Conservation (phyloP, 2,329 filamentous ascomycete species). For the Sporothrix luriei region DNA sequence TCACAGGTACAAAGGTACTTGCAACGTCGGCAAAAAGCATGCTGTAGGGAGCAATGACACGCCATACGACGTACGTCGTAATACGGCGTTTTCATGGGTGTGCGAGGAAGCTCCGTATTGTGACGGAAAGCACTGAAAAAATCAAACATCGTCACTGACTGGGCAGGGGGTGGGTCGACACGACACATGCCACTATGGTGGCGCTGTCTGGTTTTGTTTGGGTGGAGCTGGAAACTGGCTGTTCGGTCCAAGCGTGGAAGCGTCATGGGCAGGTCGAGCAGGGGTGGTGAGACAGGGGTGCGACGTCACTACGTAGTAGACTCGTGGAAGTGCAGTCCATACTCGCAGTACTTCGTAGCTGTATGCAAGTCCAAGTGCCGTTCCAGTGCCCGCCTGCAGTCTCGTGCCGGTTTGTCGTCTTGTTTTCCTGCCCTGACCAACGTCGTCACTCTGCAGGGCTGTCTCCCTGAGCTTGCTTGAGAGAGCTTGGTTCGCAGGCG, state of each 20-base stretch:
- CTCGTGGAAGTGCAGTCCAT: background rate
- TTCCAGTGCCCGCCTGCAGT: background rate
- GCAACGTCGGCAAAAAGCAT: background rate
- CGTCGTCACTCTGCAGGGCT: constrained; percentile 20
- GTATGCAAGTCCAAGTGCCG: background rate
- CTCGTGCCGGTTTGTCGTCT: background rate
- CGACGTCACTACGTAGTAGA: constrained; percentile 22
- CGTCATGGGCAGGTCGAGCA: constrained; percentile 14
- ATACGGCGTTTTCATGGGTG: too few relatives aligned
- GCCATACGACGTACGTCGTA: too few relatives aligned
- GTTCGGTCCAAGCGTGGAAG: background rate
- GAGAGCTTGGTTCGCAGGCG: background rate
- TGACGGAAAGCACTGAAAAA: background rate
- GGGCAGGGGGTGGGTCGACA: constrained; percentile 13
- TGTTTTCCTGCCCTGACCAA: background rate
- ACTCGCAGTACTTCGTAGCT: too few relatives aligned
- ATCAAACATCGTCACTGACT: constrained; percentile 23
- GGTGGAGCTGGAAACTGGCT: constrained; percentile 1
- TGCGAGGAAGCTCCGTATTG: background rate
- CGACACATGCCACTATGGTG: background rate
- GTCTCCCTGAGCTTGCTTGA: background rate
- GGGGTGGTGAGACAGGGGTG: constrained; percentile 29
- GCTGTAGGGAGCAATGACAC: too few relatives aligned
- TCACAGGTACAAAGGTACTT: constrained; percentile 15
- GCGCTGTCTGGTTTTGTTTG: constrained; percentile 10